Evolutionary conservation across 2,329 filamentous ascomycete species (phyloP).

Genomic region (Scortechinia acanthostroma): DNA sequence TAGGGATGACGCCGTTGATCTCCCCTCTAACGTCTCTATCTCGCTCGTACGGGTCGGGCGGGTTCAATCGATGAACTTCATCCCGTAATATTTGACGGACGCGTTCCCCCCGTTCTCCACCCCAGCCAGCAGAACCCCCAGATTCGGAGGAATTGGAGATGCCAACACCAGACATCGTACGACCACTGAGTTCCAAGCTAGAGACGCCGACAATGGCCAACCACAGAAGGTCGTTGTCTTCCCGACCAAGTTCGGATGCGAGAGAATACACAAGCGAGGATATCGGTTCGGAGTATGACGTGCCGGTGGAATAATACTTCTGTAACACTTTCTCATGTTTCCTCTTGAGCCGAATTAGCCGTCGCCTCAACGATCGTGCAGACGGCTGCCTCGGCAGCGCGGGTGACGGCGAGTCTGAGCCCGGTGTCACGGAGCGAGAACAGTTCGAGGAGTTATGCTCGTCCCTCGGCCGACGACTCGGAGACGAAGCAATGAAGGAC

Average conservation of each 20-base stretch:
- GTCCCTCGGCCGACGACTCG: slow-evolving; percentile 10
- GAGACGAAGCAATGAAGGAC: slow-evolving; percentile 27
- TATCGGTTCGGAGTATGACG: slow-evolving; percentile 89
- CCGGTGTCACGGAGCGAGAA: slow-evolving; percentile 3
- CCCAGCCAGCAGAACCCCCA: slow-evolving; percentile 63
- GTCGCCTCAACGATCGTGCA: slow-evolving; percentile 63
- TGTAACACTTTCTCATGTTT: slow-evolving; percentile 73
- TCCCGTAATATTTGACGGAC: slow-evolving; percentile 83
- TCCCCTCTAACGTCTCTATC: slow-evolving; percentile 52
- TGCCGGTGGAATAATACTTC: slow-evolving; percentile 78
- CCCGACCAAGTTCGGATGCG: slow-evolving; percentile 86
- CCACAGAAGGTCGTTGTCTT: slow-evolving; percentile 96
- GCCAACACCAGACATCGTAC: slow-evolving; percentile 74
- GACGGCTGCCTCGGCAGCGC: slow-evolving; percentile 58
- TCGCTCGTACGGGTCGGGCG: slow-evolving; percentile 55
- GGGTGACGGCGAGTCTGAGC: slow-evolving; percentile 31
- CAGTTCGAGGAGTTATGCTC: background rate
- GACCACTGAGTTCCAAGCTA: slow-evolving; percentile 86
- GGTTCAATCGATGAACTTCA: slow-evolving; percentile 88
- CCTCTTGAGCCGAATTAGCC: slow-evolving; percentile 66
- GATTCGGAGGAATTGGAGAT: slow-evolving; percentile 44
- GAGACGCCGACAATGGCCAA: slow-evolving; percentile 88
- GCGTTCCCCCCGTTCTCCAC: slow-evolving; percentile 73
- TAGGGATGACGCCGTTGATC: slow-evolving; percentile 76
- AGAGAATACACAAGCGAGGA: slow-evolving; percentile 91